These are phyloP conservation scores for Fomitopsis serialis DNA, from an alignment of 768 basidiomycete species.

Conservation along the genomic window DNA sequence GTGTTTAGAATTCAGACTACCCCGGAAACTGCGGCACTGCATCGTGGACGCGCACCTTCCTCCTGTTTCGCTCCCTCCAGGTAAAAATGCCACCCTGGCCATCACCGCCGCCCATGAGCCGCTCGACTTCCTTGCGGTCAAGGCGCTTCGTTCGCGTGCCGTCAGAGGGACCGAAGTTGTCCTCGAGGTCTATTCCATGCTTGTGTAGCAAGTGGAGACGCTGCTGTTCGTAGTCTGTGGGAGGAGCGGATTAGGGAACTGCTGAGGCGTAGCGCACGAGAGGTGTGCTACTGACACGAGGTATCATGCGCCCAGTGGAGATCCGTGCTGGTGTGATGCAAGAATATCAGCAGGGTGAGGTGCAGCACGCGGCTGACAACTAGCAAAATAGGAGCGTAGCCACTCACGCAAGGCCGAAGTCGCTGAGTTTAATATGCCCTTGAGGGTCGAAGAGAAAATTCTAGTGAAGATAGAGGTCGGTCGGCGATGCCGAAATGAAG, in stretches of 20 bases:
- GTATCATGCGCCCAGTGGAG: slow-evolving; percentile 98
- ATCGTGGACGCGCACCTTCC: slow-evolving; percentile 55
- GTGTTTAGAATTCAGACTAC: background rate
- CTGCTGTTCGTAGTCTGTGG: slow-evolving; percentile 88
- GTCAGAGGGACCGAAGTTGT: slow-evolving; percentile 54
- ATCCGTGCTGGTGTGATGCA: slow-evolving; percentile 56
- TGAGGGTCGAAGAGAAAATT: slow-evolving; percentile 94
- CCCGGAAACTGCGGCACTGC: background rate
- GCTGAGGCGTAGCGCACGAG: background rate
- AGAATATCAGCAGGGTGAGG: background rate
- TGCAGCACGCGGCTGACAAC: background rate
- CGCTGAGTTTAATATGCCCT: slow-evolving; percentile 92
- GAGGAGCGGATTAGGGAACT: slow-evolving; percentile 11
- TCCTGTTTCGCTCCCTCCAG: slow-evolving; percentile 90
- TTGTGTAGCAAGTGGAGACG: slow-evolving; percentile 82
- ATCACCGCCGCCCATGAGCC: slow-evolving; percentile 77
- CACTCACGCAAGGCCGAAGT: slow-evolving; percentile 92
- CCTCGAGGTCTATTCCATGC: slow-evolving; percentile 93
- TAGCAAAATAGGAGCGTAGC: slow-evolving; percentile 13
- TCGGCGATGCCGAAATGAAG: slow-evolving; percentile 2
- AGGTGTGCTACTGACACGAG: slow-evolving; percentile 47
- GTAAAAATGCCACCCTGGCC: slow-evolving; percentile 85
- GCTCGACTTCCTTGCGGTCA: slow-evolving; percentile 77
- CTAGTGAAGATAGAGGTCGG: slow-evolving; percentile 32
- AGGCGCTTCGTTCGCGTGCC: slow-evolving; percentile 73